Base-by-base conservation (phyloP, 306 rosid genomes). In the Begonia masoniana region DNA sequence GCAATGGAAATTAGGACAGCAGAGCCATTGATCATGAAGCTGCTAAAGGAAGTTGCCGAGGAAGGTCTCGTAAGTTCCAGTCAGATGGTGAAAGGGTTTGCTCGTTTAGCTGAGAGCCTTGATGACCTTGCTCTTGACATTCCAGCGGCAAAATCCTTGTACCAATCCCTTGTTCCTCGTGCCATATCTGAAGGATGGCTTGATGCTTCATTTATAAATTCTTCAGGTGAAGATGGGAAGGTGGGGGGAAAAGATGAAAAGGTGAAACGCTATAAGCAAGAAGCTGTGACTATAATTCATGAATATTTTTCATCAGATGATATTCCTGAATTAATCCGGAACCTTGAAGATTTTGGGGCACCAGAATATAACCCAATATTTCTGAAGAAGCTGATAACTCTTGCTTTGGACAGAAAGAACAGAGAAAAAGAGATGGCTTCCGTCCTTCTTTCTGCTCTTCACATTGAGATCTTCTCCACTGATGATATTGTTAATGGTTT, bases 371-470 rank as follows among this genome's bases (percentile, higher is more conserved):
- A 91, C 66, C 71, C 99, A 14, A 64, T 91, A 61, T 91, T 91
- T 65, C 62, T 91, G 81, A 91, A 91, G 96, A 91, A 64, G 77
- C 70, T 91, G 42, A 83, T 91, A 65, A 86, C 96, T 13, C 88
- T 91, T 49, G 99, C 99, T 12, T 69, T 91, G 96, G 99, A 91
- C 71, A 63, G 99, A 66, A 91, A 83, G 74, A 91, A 91, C 86
- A 84, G 78, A 62, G 99, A 91, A 67, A 91, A 91, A 77, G 99
- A 91, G 75, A 91, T 91, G 99, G 94, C 99, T 13, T 91, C 99
- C 19, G 89, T 86, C 50, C 88, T 91, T 54, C 88, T 91, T 42
- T 83, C 96, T 67, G 94, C 96, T 58, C 96, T 91, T 62, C 96
- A 91, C 24, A 91, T 82, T 14, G 99, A 91, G 81, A 83, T 91